phyloP scores from a whole-genome alignment of 257 asterid species.

The Coffea eugenioides region DNA sequence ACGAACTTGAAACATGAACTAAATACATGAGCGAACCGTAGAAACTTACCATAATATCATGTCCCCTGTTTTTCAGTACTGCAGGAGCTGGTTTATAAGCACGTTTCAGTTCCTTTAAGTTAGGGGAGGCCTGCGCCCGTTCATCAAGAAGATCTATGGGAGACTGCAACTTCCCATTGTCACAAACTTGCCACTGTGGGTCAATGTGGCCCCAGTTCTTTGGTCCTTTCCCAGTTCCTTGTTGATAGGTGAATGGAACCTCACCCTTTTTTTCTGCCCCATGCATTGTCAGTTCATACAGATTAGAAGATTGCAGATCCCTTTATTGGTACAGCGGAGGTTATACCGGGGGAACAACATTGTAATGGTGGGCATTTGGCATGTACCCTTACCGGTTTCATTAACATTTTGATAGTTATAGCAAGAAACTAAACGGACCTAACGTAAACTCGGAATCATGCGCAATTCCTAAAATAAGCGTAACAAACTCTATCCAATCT shows the following conservation, averaged over 20 bases:
- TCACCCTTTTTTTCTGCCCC: slow-evolving; percentile 37
- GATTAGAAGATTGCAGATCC: background rate
- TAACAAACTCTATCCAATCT: too few species aligned
- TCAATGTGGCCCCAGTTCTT: slow-evolving; percentile 47
- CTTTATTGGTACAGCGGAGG: too few species aligned
- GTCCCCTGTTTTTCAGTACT: slow-evolving; percentile 52
- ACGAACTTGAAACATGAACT: background rate
- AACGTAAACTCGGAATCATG: too few species aligned
- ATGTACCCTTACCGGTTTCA: too few species aligned
- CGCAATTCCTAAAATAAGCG: too few species aligned
- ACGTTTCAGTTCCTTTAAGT: slow-evolving; percentile 28
- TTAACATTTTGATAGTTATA: too few species aligned
- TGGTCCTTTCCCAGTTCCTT: slow-evolving; percentile 43
- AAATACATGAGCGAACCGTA: background rate
- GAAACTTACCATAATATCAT: slow-evolving; percentile 51
- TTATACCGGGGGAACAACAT: too few species aligned
- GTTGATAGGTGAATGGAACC: slow-evolving; percentile 33
- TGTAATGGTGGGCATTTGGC: too few species aligned
- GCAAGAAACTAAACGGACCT: too few species aligned
- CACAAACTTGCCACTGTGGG: slow-evolving; percentile 48
- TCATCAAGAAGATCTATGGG: slow-evolving; percentile 48
- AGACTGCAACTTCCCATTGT: slow-evolving; percentile 54
- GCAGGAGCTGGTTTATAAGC: slow-evolving; percentile 56
- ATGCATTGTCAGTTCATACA: background rate
- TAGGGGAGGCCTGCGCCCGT: slow-evolving; percentile 22